phyloP scores from a whole-genome alignment of 2,329 filamentous ascomycete genomes.

The Aureobasidium uvarum region DNA sequence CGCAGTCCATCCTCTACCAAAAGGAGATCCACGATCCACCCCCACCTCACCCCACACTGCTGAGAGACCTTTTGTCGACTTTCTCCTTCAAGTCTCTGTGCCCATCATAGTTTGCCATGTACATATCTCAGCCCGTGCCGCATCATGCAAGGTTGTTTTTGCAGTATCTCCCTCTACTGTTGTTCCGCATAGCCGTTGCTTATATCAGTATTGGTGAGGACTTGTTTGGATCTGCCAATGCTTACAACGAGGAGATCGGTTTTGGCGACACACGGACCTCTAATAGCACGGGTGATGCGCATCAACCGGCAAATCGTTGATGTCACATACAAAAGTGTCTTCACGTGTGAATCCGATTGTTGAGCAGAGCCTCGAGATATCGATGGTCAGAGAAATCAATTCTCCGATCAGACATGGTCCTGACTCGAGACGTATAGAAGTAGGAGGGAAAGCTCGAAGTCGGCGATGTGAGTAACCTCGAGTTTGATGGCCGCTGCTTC shows the following conservation, averaged over 20 bases:
- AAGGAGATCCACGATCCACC: constrained; percentile 3
- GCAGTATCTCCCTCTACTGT: neutral
- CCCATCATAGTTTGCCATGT: neutral
- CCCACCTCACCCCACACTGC: constrained; percentile 12
- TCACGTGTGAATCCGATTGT: neutral
- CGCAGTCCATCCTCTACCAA: neutral
- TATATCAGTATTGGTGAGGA: neutral
- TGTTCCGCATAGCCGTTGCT: constrained; percentile 2
- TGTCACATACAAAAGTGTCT: neutral
- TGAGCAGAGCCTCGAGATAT: constrained; percentile 10
- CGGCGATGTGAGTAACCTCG: neutral
- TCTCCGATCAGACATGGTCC: neutral
- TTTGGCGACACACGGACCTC: constrained; percentile 8
- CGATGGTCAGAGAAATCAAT: neutral
- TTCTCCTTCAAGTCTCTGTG: neutral
- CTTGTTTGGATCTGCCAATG: neutral
- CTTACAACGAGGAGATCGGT: constrained; percentile 6
- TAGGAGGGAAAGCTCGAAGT: neutral
- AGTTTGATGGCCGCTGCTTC: neutral
- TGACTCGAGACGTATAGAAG: neutral
- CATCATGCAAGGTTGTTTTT: neutral
- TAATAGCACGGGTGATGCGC: constrained; percentile 7
- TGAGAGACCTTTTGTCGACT: neutral
- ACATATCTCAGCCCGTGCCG: neutral
- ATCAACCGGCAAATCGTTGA: constrained; percentile 16